Evolutionary conservation across 2,329 filamentous ascomycete genomes (phyloP), one percentile per base, ranked within the genome.

Genomic region (Paramyrothecium sp.): DNA sequence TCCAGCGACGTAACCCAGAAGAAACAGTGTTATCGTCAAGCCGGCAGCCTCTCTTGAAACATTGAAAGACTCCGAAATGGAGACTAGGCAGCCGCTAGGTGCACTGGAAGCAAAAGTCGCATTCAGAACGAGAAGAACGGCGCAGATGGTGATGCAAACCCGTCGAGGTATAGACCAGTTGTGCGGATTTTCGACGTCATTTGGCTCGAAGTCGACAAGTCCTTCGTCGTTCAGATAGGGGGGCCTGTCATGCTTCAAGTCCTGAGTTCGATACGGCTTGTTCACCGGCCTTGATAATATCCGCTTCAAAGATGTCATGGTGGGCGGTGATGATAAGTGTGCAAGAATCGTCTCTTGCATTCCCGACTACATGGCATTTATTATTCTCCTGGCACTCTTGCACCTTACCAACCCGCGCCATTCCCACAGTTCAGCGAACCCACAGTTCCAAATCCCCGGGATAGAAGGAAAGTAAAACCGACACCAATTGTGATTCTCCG

Each of bases 1-100:
- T 0, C 85, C 85, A 2, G 81, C 77, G 59, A 80, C 81, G 67
- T 87, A 88, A 3, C 72, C 82, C 3, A 85, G 72, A 23, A 85
- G 71, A 61, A 84, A 86, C 11, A 85, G 65, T 0, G 81, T 82
- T 48, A 83, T 79, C 1, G 80, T 80, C 10, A 85, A 71, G 2
- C 75, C 76, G 0, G 79, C 78, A 2, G 73, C 79, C 58, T 79
- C 77, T 7, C 56, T 60, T 0, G 80, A 83, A 2, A 86, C 74
- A 17, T 70, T 61, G 54, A 85, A 82, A 16, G 67, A 56, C 23
- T 65, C 19, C 8, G 65, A 55, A 3, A 73, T 66, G 55, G 60
- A 70, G 30, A 56, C 56, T 22, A 75, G 62, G 54, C 73, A 73
- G 3, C 71, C 72, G 44, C 72, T 67, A 34, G 71, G 65, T 22